Evolutionary conservation across 2,329 filamentous ascomycete species (phyloP).

Genomic region (Colletotrichum sp.): DNA sequence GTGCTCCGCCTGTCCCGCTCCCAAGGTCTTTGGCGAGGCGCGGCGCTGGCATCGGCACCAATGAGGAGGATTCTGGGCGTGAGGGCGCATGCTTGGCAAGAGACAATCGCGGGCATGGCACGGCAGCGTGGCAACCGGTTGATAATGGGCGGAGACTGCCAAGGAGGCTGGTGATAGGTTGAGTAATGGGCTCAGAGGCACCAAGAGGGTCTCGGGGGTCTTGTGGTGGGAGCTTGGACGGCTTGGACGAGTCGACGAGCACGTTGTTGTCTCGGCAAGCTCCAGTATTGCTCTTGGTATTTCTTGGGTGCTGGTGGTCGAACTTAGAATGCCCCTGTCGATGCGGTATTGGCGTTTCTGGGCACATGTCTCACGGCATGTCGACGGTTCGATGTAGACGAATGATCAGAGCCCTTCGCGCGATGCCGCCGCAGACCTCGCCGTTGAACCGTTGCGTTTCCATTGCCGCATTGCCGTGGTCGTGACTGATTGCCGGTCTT

Average conservation of each 20-base stretch:
- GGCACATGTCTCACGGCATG: slow-evolving; percentile 17
- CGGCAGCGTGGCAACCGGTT: slow-evolving; percentile 19
- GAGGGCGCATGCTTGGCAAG: slow-evolving; percentile 17
- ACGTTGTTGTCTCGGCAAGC: slow-evolving; percentile 9
- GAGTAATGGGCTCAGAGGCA: background rate
- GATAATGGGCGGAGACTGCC: slow-evolving; percentile 18
- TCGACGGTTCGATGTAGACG: background rate
- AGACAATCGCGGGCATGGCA: slow-evolving; percentile 21
- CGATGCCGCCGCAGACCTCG: background rate
- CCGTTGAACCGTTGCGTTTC: background rate
- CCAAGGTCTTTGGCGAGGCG: slow-evolving; percentile 9
- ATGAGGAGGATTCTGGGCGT: slow-evolving; percentile 8
- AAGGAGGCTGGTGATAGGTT: slow-evolving; percentile 10
- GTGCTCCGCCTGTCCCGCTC: slow-evolving; percentile 20
- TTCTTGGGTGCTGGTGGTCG: background rate
- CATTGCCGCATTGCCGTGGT: background rate
- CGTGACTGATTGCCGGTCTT: background rate
- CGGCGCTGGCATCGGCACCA: slow-evolving; percentile 11
- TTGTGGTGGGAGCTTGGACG: slow-evolving; percentile 6
- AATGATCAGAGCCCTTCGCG: background rate
- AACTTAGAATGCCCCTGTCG: slow-evolving; percentile 6
- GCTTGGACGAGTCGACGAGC: background rate
- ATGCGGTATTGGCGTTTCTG: slow-evolving; percentile 14
- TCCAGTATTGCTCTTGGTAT: background rate
- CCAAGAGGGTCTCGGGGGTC: background rate